Evolutionary conservation across 192 early-diverging fungal species (phyloP).

Genomic region (Umbelopsis sp.): DNA sequence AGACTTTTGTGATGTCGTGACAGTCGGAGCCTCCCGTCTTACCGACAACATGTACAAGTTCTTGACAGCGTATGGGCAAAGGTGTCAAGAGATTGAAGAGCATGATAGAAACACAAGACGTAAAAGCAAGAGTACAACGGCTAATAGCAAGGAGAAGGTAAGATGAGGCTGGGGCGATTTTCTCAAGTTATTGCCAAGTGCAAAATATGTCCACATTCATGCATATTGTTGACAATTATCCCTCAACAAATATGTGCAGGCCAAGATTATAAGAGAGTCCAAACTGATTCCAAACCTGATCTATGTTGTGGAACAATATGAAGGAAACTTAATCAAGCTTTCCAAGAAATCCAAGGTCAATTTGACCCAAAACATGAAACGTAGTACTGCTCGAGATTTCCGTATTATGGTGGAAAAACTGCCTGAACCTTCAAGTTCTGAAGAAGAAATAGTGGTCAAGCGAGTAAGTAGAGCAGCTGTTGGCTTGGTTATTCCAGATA

Average conservation of each 20-base stretch:
- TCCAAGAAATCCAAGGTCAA: conserved; percentile 70
- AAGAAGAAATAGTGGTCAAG: conserved; percentile 34
- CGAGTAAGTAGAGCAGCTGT: not conserved
- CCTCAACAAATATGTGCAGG: conserved; percentile 21
- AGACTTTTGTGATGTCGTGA: conserved; percentile 50
- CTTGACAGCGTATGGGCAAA: conserved; percentile 38
- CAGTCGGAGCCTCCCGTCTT: conserved; percentile 45
- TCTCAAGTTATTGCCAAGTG: not conserved
- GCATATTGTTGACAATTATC: not conserved
- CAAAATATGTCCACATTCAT: too few relatives aligned
- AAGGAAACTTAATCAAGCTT: conserved; percentile 71
- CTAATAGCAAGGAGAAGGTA: conserved; percentile 38
- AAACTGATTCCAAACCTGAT: conserved; percentile 73
- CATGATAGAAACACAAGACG: conserved; percentile 1
- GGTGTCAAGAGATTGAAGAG: conserved; percentile 26
- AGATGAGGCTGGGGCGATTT: not conserved
- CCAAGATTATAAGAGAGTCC: conserved; percentile 70
- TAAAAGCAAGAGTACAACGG: conserved; percentile 34
- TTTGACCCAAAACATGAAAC: conserved; percentile 74
- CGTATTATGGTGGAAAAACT: conserved; percentile 60
- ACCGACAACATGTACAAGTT: conserved; percentile 59
- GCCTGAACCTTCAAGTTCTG: conserved; percentile 41
- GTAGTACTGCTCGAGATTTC: conserved; percentile 82
- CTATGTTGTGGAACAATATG: conserved; percentile 77
- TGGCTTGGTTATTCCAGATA: not conserved